Base-by-base conservation (phyloP, 1,284 basidiomycete species). In the Veloboletus limbatus region DNA sequence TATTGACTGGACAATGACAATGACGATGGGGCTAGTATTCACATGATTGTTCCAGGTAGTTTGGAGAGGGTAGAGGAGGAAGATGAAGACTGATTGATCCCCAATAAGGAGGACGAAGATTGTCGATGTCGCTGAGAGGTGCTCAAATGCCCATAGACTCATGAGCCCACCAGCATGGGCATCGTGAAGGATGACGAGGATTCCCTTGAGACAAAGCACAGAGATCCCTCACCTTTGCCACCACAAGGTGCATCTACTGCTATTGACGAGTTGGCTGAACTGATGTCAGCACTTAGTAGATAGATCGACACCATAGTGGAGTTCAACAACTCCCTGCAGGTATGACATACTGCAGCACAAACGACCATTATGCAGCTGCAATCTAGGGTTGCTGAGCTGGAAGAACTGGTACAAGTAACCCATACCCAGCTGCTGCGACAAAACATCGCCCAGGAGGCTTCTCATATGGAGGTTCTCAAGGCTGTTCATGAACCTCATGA, bases 241-340 rank as follows among this genome's bases (percentile, higher is more conserved):
- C 32, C 52, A 6, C 50, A 46, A 26, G 54, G 49, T 13, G 60
- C 61, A 11, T 49, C 65, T 41, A 57, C 47, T 40, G 57, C 53
- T 43, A 62, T 78, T 48, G 78, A 82, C 26, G 83, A 87, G n/a
- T 73, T 95, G 4, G 73, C 78, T 3, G 73, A 77, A n/a, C 85
- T 89, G 8, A 74, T 97, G 21, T 75, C 82, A 16, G 71, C 76
- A 0, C 78, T 97, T 4, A 78, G 88, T 0, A 70, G 73, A 16
- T 89, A 93, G 62, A 82, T 97, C 37, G 82, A 87, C 48, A 79
- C 82, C 14, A 88, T 92, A 0, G 73, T 94, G 21, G 78, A 85
- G 43, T 70, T 93, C 47, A 91, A 88, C 14, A 76, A 78, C 7
- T 76, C 77, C 0, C 73, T 97, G 6, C 88, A 92, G 60, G 76